Base-by-base conservation (phyloP, 495 filamentous ascomycete species). In the Penicillium robsamsonii region DNA sequence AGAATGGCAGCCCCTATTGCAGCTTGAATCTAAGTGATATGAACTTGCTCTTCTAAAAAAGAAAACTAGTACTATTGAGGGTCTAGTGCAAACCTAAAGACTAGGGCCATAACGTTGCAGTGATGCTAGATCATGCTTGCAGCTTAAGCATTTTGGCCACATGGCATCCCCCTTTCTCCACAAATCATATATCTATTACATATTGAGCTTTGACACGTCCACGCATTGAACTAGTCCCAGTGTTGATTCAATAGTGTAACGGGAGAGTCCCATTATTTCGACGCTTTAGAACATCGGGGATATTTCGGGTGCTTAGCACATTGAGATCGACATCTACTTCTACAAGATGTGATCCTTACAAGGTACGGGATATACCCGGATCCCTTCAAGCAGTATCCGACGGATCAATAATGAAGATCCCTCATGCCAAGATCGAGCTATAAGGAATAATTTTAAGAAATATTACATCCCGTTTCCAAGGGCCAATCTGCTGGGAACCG, bases 231-330 rank as follows among this genome's bases (percentile, higher is more conserved):
- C 20, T 38, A 27, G 22, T 45, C 13, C 43, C 43, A 12, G 20
- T 13, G 4, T 27, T 45, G 20, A 22, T 37, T 41, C 35, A 52
- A 52, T 52, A 43, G 38, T 38, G 25, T 25, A 51, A 29, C 35
- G 24, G 47, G 47, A 50, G 7, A 24, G 31, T 52, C 50, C 25
- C 5, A 41, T 51, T 51, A 51, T 52, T 52, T 9, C 17, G 15
- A 37, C 33, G 35, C 24, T 37, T 22, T 15, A 49, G 30, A 49
- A 1, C 5, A 24, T 37, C 37, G 37, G 38, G 38, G 50, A 52
- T 31, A n/a, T 31, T 13, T 52, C 27, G 50, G 49, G 7, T 8
- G 13, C 22, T 37, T 33, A 11, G 22, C 33, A 12, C 27, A 17
- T 47, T 22, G 25, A 41, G 48, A 51, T 51, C 35, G 38, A 42